Conservation (phyloP, 2,329 filamentous ascomycete species). For the Pseudogymnoascus sp. region DNA sequence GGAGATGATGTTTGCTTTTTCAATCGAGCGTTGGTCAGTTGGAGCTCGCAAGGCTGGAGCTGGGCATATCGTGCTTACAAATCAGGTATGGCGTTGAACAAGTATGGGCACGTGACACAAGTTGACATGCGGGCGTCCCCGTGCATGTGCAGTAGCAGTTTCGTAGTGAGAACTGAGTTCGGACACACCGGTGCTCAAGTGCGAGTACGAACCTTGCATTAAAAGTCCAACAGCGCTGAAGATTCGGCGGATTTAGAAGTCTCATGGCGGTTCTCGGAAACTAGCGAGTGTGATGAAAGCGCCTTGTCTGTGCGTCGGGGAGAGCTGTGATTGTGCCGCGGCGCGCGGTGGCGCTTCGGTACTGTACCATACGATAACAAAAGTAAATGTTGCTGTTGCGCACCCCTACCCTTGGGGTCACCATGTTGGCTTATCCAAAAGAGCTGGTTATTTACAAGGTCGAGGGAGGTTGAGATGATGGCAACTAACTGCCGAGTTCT, state of each 20-base stretch:
- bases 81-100: not conserved
- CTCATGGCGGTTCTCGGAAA: not conserved
- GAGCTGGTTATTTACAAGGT: not conserved
- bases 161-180: not conserved
- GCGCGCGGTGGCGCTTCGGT: not conserved
- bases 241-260: not conserved
- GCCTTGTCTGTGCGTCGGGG: constrained; percentile 1
- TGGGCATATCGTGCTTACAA: not conserved
- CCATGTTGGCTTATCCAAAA: not conserved
- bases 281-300: not conserved
- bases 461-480: not conserved
- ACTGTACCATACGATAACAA: not conserved
- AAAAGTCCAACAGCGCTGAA: not conserved
- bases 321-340: not conserved
- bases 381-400: not conserved
- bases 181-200: not conserved
- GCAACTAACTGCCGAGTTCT: not conserved
- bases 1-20: not conserved
- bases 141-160: not conserved
- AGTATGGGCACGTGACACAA: not conserved
- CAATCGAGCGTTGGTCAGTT: not conserved
- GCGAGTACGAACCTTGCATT: not conserved
- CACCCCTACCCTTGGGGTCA: not conserved
- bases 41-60: not conserved
- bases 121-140: not conserved